Base-by-base conservation (phyloP, 2,329 filamentous ascomycete species). In the Fusarium liriodendri region DNA sequence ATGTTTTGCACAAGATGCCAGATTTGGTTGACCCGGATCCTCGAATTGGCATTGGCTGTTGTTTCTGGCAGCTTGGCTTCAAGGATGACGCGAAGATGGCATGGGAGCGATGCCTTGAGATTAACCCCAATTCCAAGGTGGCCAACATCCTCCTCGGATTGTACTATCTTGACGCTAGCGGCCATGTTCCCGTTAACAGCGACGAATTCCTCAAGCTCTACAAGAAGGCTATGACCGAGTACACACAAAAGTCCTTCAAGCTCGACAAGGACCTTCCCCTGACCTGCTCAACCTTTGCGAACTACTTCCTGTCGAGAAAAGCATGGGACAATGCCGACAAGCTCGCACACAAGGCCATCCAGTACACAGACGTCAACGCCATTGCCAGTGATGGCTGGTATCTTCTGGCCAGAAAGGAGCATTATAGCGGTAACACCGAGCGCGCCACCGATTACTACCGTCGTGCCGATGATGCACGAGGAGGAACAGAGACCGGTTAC, bases 361-460 rank as follows among this genome's bases (percentile, higher is more conserved):
- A 98, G 79, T 93, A 94, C 78, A 98, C 97, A 3, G 97, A 99
- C 80, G 94, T 98, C 76, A 98, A 98, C 81, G 94, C 95, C 5
- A 95, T 98, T 81, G 96, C 96, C 27, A 98, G 96, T 83, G 97
- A 99, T 80, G 97, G 97, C 38, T 98, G 96, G 95, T 99, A 98
- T 83, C 85, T 98, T 10, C 89, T 98, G 45, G 97, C 95, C 32
- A 89, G 95, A 70, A 98, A 97, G 81, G 94, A 96, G 73, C 97
- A 99, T 80, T 94, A 95, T 75, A 89, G 91, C 67, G 93, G 93
- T 47, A 92, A 98, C 67, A 84, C 90, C 8, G 88, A 92, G 22
- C 92, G 91, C 66, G 96, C 97, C 2, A 90, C 89, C 22, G 94
- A 98, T 78, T 97, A 93, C 82, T 99, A 99, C 83, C 91, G 92